Percentiles rank a stretch among this genome's conserved stretches.
phyloP scores from a whole-genome alignment of 768 basidiomycete genomes.

The Russula dissimulans region DNA sequence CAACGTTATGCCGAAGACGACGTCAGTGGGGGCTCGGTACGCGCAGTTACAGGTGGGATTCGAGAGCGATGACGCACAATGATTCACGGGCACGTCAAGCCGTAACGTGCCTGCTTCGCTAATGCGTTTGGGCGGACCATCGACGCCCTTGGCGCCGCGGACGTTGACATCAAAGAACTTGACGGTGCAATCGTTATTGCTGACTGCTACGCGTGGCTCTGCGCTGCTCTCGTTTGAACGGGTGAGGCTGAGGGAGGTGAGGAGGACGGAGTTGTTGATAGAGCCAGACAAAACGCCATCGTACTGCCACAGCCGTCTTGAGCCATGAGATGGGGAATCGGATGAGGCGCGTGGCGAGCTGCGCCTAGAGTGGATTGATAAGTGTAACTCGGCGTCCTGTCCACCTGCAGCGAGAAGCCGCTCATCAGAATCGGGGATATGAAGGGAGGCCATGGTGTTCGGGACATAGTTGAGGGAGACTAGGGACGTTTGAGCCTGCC shows the following conservation, averaged over 20 bases:
- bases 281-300: constrained; percentile 48
- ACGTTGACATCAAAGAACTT: constrained; percentile 72
- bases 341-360: constrained; percentile 8
- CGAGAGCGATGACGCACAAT: constrained; percentile 46
- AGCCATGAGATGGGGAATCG: constrained; percentile 5
- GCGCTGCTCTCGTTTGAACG: constrained; percentile 52
- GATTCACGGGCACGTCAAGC: constrained; percentile 69
- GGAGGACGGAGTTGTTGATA: constrained; percentile 73
- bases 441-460: constrained; percentile 53
- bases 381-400: constrained; percentile 61
- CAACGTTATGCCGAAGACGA: constrained; percentile 8
- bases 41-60: not conserved
- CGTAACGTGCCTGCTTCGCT: constrained; percentile 43
- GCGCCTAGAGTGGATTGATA: constrained; percentile 39
- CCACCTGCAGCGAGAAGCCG: constrained; percentile 70
- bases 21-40: not conserved
- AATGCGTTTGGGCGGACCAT: constrained; percentile 34
- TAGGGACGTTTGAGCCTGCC: constrained; percentile 34
- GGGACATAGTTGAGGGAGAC: constrained; percentile 49
- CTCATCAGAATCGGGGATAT: constrained; percentile 40
- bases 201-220: constrained; percentile 71
- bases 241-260: constrained; percentile 55
- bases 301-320: constrained; percentile 41
- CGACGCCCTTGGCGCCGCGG: constrained; percentile 28
- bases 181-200: constrained; percentile 79